These are phyloP conservation scores for Stagonosporopsis rhizophila DNA, from an alignment of 2,329 filamentous ascomycete genomes.

Conservation along the genomic window DNA sequence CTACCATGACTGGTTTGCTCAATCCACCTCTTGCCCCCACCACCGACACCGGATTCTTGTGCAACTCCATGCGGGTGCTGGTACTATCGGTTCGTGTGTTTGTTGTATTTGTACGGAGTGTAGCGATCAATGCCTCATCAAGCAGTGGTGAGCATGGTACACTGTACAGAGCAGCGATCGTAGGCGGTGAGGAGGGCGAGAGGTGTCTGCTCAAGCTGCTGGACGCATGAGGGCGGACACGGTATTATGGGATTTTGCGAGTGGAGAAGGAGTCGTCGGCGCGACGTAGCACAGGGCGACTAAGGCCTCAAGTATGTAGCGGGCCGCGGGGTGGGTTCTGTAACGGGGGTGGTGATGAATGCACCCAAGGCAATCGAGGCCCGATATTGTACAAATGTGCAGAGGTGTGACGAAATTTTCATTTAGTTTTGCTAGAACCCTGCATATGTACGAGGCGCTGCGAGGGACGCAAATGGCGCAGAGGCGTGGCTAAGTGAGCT, in stretches of 20 bases:
- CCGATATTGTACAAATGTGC: conserved; percentile 28
- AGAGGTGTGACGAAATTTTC: conserved; percentile 31
- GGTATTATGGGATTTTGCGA: conserved; percentile 18
- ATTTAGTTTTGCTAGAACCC: conserved; percentile 37
- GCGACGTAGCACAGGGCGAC: conserved; percentile 30
- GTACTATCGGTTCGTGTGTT: conserved; percentile 11
- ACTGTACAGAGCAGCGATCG: conserved; percentile 31
- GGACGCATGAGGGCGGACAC: conserved; percentile 24
- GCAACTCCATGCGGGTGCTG: conserved; percentile 38
- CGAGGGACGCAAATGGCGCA: conserved; percentile 27
- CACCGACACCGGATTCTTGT: conserved; percentile 40
- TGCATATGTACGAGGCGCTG: conserved; percentile 26
- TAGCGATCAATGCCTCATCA: conserved; percentile 21
- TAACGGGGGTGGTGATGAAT: conserved; percentile 29
- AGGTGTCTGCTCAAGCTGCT: conserved; percentile 30
- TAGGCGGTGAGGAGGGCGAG: conserved; percentile 41
- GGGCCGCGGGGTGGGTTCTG: conserved; percentile 28
- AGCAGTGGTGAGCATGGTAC: conserved; percentile 30
- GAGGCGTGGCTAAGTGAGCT: conserved; percentile 18
- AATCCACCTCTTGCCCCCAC: conserved; percentile 40
- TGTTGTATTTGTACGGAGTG: conserved; percentile 6
- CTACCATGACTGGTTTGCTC: conserved; percentile 26
- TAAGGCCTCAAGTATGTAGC: conserved; percentile 25
- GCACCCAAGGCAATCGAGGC: conserved; percentile 36
- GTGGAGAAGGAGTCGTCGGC: conserved; percentile 21